Conservation (phyloP, 106 monocot species). For the Xerophyta viscosa region DNA sequence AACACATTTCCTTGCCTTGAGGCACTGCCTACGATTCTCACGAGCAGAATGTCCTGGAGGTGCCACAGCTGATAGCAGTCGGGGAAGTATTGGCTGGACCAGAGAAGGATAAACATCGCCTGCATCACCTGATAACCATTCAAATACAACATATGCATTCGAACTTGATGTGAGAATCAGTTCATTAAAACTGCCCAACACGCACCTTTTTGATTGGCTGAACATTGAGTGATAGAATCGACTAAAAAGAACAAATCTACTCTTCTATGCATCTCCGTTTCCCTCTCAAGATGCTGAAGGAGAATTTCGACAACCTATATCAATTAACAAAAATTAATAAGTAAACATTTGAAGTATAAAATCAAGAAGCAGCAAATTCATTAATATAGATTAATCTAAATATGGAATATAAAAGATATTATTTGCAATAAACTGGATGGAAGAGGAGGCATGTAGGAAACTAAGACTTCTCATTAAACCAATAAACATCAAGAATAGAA, state of each 20-base stretch:
- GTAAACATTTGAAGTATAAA: too few relatives aligned
- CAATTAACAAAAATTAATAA: slow-evolving; percentile 1
- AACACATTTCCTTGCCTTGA: slow-evolving; percentile 51
- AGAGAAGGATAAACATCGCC: slow-evolving; percentile 76
- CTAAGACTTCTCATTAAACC: too few relatives aligned
- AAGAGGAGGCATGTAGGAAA: too few relatives aligned
- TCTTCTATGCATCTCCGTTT: slow-evolving; percentile 57
- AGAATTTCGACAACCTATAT: slow-evolving; percentile 86
- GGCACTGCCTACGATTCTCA: slow-evolving; percentile 90
- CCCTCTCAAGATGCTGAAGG: slow-evolving; percentile 73
- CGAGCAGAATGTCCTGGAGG: slow-evolving; percentile 75
- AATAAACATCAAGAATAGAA: too few relatives aligned
- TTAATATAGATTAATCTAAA: too few relatives aligned
- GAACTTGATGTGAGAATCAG: not conserved
- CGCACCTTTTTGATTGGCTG: slow-evolving; percentile 56
- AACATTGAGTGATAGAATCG: slow-evolving; percentile 84
- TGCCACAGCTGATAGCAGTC: slow-evolving; percentile 67
- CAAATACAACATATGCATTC: not conserved
- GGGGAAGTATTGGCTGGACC: slow-evolving; percentile 65
- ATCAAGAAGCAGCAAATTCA: too few relatives aligned
- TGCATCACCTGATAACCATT: slow-evolving; percentile 43
- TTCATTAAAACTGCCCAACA: not conserved
- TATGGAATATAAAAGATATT: too few relatives aligned
- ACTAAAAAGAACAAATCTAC: slow-evolving; percentile 90
- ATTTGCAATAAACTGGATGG: too few relatives aligned